Base-by-base conservation (phyloP, 2,329 filamentous ascomycete species). In the Diaporthe sp. region DNA sequence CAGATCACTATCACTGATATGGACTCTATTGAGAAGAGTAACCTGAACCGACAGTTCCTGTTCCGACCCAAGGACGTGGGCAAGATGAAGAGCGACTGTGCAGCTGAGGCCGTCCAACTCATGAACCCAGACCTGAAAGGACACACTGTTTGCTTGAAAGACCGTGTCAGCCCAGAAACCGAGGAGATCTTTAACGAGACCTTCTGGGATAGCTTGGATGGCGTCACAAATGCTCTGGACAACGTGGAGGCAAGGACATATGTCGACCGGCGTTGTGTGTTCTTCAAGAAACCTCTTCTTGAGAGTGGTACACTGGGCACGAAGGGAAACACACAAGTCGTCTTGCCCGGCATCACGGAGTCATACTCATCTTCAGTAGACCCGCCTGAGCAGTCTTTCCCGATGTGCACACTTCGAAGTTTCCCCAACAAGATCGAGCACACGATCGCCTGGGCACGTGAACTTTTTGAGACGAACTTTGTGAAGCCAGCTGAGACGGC, bases 371-470 rank as follows among this genome's bases (percentile, higher is more conserved):
- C 88, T 5, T 98, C 97, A 28, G 96, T 98, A 83, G 97, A 99
- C 83, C 97, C 97, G 1, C 97, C 97, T 0, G 97, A 99, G 89
- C 95, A 98, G 87, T 98, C 97, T 1, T 98, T 99, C 90, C 97
- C 97, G 0, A 98, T 98, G 96, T 99, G 97, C 85, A 98, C 97
- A 7, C 90, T 99, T 77, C 92, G 95, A 82, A 98, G 96, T 85
- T 99, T 99, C 89, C 97, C 97, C 76, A 99, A 99, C 89, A 94
- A 94, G 81, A 99, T 99, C 81, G 96, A 99, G 86, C 97, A 99
- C 85, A 98, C 97, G 0, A 99, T 99, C 83, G 97, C 97, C 3
- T 99, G 97, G 97, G 93, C 96, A 53, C 95, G 97, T 81, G 97
- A 98, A 84, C 90, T 98, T 78, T 99, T 99, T 86, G 95, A 98